Evolutionary conservation across 176 grass and related monocot genomes (phyloP).

Genomic region (Carex parvula): DNA sequence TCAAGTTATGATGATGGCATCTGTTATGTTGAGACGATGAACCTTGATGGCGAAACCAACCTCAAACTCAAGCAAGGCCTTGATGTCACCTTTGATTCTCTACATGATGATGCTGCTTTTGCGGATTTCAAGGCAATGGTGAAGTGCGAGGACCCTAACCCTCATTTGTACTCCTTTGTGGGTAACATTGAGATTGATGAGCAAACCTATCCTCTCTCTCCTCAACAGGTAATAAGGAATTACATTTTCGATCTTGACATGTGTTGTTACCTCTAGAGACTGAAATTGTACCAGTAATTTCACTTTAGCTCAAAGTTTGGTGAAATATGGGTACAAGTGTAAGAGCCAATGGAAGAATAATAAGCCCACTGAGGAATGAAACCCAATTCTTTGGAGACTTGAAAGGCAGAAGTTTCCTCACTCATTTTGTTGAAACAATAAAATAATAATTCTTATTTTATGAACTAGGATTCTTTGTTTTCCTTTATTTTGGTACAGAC

Average conservation of each 20-base stretch:
- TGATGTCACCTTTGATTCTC: constrained; percentile 51
- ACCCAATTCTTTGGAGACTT: neutral
- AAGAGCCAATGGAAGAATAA: neutral
- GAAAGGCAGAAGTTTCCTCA: neutral
- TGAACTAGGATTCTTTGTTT: neutral
- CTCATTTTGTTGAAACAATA: neutral
- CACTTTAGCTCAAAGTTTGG: constrained; percentile 1
- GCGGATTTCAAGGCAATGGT: constrained; percentile 48
- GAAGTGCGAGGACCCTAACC: constrained; percentile 96
- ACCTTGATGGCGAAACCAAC: constrained; percentile 98
- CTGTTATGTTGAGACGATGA: constrained; percentile 99
- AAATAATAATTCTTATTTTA: neutral
- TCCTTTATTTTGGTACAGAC: constrained; percentile 1
- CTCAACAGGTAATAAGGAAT: constrained; percentile 38
- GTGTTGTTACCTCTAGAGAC: constrained; percentile 1
- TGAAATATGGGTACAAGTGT: neutral
- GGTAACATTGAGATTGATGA: constrained; percentile 68
- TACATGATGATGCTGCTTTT: constrained; percentile 57
- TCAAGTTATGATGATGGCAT: constrained; percentile 90
- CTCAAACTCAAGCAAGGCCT: constrained; percentile 94
- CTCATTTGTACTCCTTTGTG: constrained; percentile 88
- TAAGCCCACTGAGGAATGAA: neutral
- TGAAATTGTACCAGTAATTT: constrained; percentile 19
- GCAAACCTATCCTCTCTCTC: constrained; percentile 55
- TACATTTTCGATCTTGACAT: neutral